Evolutionary conservation across 2,329 filamentous ascomycete genomes (phyloP).

Genomic region (Exophiala sideris): DNA sequence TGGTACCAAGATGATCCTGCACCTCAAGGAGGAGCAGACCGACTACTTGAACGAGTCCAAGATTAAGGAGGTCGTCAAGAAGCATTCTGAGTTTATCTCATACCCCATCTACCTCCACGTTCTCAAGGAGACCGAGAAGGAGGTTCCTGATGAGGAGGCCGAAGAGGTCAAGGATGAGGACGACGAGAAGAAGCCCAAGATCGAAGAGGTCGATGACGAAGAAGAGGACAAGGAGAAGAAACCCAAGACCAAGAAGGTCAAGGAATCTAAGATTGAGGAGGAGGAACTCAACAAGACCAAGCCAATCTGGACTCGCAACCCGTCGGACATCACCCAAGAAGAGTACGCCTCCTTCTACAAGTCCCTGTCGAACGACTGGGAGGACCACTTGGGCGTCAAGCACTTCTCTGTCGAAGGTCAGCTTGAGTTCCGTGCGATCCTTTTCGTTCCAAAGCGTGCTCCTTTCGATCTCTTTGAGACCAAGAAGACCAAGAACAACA

Average conservation of each 20-base stretch:
- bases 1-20: conserved; percentile 95
- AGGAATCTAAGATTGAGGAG: conserved; percentile 97
- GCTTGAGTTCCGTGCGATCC: conserved; percentile 99
- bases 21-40: conserved; percentile 98
- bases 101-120: conserved; percentile 99
- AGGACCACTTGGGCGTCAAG: conserved; percentile 99
- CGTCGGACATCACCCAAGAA: conserved; percentile 88
- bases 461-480: conserved; percentile 99
- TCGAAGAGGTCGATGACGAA: conserved; percentile 86
- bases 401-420: conserved; percentile 99
- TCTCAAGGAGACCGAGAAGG: conserved; percentile 97
- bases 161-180: conserved; percentile 73
- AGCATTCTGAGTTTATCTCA: conserved; percentile 99
- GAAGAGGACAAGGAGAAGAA: conserved; percentile 83
- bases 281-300: conserved; percentile 99
- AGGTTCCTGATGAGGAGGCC: conserved; percentile 94
- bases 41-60: conserved; percentile 98
- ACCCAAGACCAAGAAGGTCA: conserved; percentile 98
- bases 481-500: conserved; percentile 99
- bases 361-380: conserved; percentile 99
- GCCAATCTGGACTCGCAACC: conserved; percentile 99
- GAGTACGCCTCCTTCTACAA: conserved; percentile 99
- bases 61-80: conserved; percentile 99
- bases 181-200: conserved; percentile 88
- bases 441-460: conserved; percentile 99